Evolutionary conservation across 2,329 filamentous ascomycete species (phyloP), one percentile per base, ranked within the genome.

Genomic region (Decorospora gaudefroyi): DNA sequence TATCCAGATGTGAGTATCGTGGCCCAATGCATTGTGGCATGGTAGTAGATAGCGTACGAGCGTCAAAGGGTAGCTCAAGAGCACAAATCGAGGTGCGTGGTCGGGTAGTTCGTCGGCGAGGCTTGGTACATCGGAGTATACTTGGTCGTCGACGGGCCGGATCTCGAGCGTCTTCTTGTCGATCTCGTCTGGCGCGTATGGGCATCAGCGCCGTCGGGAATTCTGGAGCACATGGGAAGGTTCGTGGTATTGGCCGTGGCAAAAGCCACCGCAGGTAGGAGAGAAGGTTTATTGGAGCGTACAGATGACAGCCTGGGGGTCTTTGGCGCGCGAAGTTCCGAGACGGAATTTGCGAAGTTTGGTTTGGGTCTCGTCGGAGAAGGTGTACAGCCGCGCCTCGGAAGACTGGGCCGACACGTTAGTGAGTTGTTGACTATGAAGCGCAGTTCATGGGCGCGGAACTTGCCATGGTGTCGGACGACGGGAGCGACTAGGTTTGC

Each of bases 241-340:
- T 26, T 10, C 15, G 32, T 37, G 15, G 27, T 10, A 18, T 10
- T 42, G 37, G 15, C 21, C 28, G 17, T 11, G 25, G 23, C 26
- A 27, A 27, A 12, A 26, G 43, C 11, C 25, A 16, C 17, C 12
- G 17, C 31, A 38, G 34, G 26, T 18, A 33, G 35, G 42, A 50
- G 21, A 21, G 15, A 41, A 27, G 17, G 47, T 18, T 42, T 33
- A 18, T 17, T 37, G 29, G 35, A 19, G 44, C 85, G 73, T 87
- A 97, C 93, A 97, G 60, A 99, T 95, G 51, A 95, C 84, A 49
- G 91, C 93, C 76, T 96, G 90, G 0, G 91, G 87, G 32, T 86
- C 84, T 68, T 86, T 92, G 38, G 90, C 85, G 55, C 93, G 80
- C 22, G 91, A 96, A 2, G 93, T 97, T 17, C 86, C 84, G 18